A percentile compares a stretch with the other conserved stretches of the same genome.
Conservation (phyloP, 164 flowering plant species). For the Dillenia suffruticosa region DNA sequence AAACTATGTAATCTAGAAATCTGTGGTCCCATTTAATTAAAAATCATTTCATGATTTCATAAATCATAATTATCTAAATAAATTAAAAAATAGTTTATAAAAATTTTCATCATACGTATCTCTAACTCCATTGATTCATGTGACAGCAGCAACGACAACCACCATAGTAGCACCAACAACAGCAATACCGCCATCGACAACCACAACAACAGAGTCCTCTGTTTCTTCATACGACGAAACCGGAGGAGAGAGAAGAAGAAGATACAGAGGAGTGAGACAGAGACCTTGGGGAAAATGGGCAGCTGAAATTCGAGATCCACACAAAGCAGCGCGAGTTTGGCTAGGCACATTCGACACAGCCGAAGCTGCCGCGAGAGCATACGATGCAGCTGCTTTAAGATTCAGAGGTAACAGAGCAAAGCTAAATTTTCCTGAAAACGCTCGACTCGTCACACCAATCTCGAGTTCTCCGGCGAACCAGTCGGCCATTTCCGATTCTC, state of each 20-base stretch:
- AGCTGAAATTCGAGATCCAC: conserved; percentile 60
- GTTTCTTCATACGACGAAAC: conserved; percentile 12
- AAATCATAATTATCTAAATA: too few species aligned
- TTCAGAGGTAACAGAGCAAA: conserved; percentile 64
- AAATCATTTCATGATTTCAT: too few species aligned
- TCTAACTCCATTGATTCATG: too few species aligned
- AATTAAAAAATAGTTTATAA: too few species aligned
- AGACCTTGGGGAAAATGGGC: conserved; percentile 74
- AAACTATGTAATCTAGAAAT: too few species aligned
- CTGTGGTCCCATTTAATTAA: too few species aligned
- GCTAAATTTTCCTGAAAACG: conserved; percentile 61
- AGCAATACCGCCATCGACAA: conserved; percentile 1
- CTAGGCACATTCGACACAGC: conserved; percentile 65
- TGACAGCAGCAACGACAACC: conserved; percentile 5
- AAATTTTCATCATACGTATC: too few species aligned
- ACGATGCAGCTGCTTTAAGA: conserved; percentile 62
- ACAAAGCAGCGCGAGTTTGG: conserved; percentile 63
- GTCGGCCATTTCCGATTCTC: conserved; percentile 19
- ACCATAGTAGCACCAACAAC: conserved; percentile 4
- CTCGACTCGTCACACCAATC: conserved; percentile 13
- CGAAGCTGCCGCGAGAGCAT: conserved; percentile 59
- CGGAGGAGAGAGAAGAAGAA: conserved; percentile 37
- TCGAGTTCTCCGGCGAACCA: conserved; percentile 19
- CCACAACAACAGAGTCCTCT: conserved; percentile 10
- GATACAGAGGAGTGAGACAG: conserved; percentile 59